phyloP scores from a whole-genome alignment of 371 early-diverging fungal species.

The Enterospora canceri region DNA sequence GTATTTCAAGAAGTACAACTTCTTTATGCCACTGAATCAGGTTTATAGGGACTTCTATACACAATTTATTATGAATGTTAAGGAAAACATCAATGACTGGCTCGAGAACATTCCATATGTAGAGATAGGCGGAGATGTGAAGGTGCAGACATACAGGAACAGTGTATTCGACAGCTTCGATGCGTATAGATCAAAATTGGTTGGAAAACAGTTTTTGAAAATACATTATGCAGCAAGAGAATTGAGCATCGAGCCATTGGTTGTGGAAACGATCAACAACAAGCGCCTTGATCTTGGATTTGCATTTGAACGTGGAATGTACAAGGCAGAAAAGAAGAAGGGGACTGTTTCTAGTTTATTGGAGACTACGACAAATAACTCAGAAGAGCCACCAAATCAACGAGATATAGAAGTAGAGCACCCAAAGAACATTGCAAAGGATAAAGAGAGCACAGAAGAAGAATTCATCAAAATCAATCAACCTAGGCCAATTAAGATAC shows the following conservation, averaged over 20 bases:
- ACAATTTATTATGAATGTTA: not conserved
- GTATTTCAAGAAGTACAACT: constrained; percentile 8
- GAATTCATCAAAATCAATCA: not conserved
- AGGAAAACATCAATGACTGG: not conserved
- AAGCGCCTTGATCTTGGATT: too few relatives aligned
- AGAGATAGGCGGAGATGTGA: not conserved
- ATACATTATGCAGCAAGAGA: constrained; percentile 1
- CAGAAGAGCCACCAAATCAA: too few relatives aligned
- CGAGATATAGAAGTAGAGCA: not conserved
- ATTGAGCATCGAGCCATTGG: not conserved
- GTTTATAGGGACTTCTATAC: not conserved
- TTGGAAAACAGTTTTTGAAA: constrained; percentile 3
- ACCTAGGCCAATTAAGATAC: too few relatives aligned
- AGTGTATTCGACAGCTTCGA: not conserved
- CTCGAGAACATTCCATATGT: not conserved
- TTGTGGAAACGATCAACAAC: constrained; percentile 2
- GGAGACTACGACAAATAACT: too few relatives aligned
- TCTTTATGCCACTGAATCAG: not conserved
- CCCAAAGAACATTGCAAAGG: not conserved
- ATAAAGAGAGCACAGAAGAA: not conserved
- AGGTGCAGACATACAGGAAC: too few relatives aligned
- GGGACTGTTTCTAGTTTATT: not conserved
- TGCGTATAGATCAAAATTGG: not conserved
- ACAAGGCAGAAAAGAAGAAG: not conserved
- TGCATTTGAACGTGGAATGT: not conserved